A percentile compares a stretch with the other conserved stretches of the same genome.
phyloP scores from a whole-genome alignment of 257 asterid species.

The Salvia miltiorrhiza region DNA sequence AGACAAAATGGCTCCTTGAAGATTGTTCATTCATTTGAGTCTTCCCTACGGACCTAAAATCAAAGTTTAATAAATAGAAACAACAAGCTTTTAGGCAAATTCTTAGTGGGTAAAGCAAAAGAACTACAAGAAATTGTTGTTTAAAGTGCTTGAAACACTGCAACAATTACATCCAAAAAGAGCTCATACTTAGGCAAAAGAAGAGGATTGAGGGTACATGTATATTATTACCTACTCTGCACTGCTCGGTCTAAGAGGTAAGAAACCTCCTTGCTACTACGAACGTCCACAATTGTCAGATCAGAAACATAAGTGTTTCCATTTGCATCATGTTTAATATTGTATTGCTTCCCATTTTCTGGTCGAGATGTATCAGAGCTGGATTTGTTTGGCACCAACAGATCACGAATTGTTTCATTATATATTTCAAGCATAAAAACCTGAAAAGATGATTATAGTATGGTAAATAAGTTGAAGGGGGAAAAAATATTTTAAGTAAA shows the following conservation, averaged over 20 bases:
- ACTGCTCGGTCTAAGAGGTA: conserved; percentile 87
- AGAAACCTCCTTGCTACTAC: conserved; percentile 86
- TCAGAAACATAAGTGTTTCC: conserved; percentile 85
- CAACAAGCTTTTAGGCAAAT: neutral
- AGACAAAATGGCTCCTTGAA: conserved; percentile 90
- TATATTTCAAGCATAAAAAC: conserved; percentile 98
- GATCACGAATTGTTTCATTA: conserved; percentile 87
- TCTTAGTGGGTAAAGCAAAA: neutral
- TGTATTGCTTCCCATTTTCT: conserved; percentile 73
- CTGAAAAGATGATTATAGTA: conserved; percentile 25
- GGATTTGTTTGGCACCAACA: conserved; percentile 55
- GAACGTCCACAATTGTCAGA: conserved; percentile 71
- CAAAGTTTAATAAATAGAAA: neutral
- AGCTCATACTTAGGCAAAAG: neutral
- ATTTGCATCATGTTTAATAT: conserved; percentile 73
- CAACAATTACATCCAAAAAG: neutral
- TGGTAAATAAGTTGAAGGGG: neutral
- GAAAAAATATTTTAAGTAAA: neutral
- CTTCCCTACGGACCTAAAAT: conserved; percentile 75
- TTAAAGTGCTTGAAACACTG: neutral
- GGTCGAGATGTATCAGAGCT: conserved; percentile 49
- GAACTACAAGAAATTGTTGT: neutral
- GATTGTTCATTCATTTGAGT: conserved; percentile 97
- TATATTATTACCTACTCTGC: conserved; percentile 68
- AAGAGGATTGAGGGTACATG: neutral